Percentiles rank a stretch among this genome's conserved stretches.
Conservation (phyloP, 257 asterid genomes). For the Paraleonurus japonicus region DNA sequence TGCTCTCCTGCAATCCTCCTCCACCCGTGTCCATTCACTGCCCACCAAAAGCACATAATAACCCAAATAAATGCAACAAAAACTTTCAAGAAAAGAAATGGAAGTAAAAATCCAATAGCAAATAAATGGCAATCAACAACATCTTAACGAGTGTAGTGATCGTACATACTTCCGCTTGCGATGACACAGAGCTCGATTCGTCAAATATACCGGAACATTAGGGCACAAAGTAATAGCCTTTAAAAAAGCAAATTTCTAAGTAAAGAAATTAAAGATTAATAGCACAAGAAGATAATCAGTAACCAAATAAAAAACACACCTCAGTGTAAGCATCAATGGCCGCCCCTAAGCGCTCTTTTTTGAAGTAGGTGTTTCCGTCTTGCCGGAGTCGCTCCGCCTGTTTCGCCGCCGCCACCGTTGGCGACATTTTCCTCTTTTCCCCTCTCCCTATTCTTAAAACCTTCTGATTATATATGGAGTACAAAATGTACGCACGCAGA, state of each 20-base stretch:
- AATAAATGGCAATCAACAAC: constrained; percentile 7
- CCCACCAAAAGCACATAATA: constrained; percentile 8
- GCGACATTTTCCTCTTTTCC: constrained; percentile 61
- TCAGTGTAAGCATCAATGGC: constrained; percentile 95
- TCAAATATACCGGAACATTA: constrained; percentile 81
- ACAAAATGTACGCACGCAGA: not conserved
- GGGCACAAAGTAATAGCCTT: constrained; percentile 95
- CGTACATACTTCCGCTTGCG: constrained; percentile 70
- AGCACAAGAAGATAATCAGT: not conserved
- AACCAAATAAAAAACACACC: constrained; percentile 35
- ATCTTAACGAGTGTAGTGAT: constrained; percentile 17
- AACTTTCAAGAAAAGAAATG: not conserved
- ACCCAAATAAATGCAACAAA: constrained; percentile 3
- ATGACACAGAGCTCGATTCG: constrained; percentile 93
- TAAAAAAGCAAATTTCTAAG: constrained; percentile 5
- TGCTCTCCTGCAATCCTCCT: constrained; percentile 69
- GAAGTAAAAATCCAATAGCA: not conserved
- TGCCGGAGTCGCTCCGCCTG: constrained; percentile 82
- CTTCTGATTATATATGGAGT: not conserved
- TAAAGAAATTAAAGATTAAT: not conserved
- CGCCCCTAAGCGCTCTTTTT: constrained; percentile 65
- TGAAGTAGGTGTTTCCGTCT: constrained; percentile 73
- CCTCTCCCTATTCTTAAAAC: constrained; percentile 22
- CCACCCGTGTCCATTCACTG: constrained; percentile 81
- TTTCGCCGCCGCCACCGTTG: constrained; percentile 41